These are phyloP conservation scores for Fusarium sp. DNA, from an alignment of 2,329 filamentous ascomycete genomes.

Conservation along the genomic window DNA sequence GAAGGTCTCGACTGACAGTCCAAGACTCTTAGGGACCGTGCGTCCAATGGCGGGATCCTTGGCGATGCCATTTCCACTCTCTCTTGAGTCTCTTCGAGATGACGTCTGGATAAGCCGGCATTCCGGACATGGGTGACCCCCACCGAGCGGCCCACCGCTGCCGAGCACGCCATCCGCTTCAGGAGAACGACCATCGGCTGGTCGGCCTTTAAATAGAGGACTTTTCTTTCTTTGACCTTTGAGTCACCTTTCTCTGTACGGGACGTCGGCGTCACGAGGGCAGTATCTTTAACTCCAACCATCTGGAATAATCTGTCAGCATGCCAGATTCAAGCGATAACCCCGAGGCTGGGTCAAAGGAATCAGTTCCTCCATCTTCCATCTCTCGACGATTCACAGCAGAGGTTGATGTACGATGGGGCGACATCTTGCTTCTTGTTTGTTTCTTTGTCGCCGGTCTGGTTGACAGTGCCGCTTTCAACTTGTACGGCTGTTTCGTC, in stretches of 20 bases:
- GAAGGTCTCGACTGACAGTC: neutral
- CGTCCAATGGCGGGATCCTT: neutral
- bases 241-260: neutral
- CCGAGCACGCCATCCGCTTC: slow-evolving; percentile 31
- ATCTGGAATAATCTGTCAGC: neutral
- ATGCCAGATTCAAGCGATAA: slow-evolving; percentile 35
- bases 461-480: slow-evolving; percentile 44
- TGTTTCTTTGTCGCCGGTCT: slow-evolving; percentile 44
- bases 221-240: neutral
- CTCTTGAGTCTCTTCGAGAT: neutral
- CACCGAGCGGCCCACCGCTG: slow-evolving; percentile 12
- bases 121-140: slow-evolving; percentile 2
- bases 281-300: neutral
- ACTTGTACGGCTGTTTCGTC: slow-evolving; percentile 46
- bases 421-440: slow-evolving; percentile 36
- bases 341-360: slow-evolving; percentile 29
- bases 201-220: slow-evolving; percentile 11
- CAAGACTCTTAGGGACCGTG: neutral
- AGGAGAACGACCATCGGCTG: slow-evolving; percentile 11
- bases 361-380: neutral
- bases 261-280: neutral
- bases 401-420: slow-evolving; percentile 40
- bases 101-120: slow-evolving; percentile 6
- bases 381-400: slow-evolving; percentile 27
- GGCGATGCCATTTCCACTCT: neutral